These are phyloP conservation scores for Nitzschia sp. DNA, from an alignment of 108 stramenopile genomes.

Conservation along the genomic window DNA sequence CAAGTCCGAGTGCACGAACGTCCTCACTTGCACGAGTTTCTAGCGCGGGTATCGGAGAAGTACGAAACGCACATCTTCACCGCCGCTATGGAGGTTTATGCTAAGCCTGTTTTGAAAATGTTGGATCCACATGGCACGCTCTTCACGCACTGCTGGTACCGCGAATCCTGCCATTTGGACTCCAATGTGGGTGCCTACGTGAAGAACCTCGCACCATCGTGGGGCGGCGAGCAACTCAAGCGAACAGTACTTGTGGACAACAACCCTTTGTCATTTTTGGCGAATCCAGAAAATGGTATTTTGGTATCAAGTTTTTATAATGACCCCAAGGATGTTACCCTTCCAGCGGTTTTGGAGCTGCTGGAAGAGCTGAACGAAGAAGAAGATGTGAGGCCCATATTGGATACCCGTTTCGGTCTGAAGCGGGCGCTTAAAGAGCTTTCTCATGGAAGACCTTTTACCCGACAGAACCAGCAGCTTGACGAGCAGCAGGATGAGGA, in stretches of 20 bases:
- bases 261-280: slow-evolving; percentile 90
- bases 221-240: slow-evolving; percentile 22
- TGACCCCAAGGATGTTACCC: slow-evolving; percentile 90
- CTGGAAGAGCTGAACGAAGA: slow-evolving; percentile 83
- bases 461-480: slow-evolving; percentile 25
- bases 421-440: slow-evolving; percentile 62
- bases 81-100: slow-evolving; percentile 97
- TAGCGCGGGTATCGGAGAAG: slow-evolving; percentile 64
- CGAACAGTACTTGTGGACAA: slow-evolving; percentile 98
- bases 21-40: slow-evolving; percentile 90
- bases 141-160: slow-evolving; percentile 82
- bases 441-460: slow-evolving; percentile 26
- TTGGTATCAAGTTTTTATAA: slow-evolving; percentile 98
- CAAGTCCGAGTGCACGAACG: slow-evolving; percentile 93
- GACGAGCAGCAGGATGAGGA: slow-evolving; percentile 12
- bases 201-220: slow-evolving; percentile 57
- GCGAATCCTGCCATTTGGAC: slow-evolving; percentile 88
- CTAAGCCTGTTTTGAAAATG: slow-evolving; percentile 87
- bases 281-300: slow-evolving; percentile 96
- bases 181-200: slow-evolving; percentile 76
- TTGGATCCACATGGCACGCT: slow-evolving; percentile 88
- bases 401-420: slow-evolving; percentile 85
- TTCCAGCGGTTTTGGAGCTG: slow-evolving; percentile 89
- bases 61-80: slow-evolving; percentile 97
- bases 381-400: slow-evolving; percentile 90